phyloP scores from a whole-genome alignment of 768 basidiomycete genomes.

The Auricularia auricula-judae region DNA sequence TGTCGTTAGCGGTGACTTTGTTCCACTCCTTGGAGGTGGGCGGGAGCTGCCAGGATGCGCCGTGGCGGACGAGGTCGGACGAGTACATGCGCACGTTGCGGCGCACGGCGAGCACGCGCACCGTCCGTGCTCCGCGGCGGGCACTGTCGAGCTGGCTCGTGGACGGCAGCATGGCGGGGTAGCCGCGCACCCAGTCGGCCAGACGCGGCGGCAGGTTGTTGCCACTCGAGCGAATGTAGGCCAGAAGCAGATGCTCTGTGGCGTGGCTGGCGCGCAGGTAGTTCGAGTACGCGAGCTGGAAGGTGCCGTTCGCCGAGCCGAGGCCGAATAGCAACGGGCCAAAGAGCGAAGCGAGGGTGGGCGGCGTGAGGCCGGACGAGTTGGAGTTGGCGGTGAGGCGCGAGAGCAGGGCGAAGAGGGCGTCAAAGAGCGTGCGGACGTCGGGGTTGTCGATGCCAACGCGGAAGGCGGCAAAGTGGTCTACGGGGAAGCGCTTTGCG shows the following conservation, averaged over 20 bases:
- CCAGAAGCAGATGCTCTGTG: conserved; percentile 85
- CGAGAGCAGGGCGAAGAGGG: conserved; percentile 70
- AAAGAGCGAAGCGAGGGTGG: conserved; percentile 80
- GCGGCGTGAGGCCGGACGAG: conserved; percentile 82
- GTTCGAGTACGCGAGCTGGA: conserved; percentile 47
- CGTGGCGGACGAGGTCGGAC: conserved; percentile 66
- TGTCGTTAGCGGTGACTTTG: conserved; percentile 50
- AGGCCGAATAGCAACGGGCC: conserved; percentile 85
- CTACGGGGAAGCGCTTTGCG: conserved; percentile 63
- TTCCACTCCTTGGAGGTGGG: conserved; percentile 65
- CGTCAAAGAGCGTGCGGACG: conserved; percentile 49
- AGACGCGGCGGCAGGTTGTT: conserved; percentile 65
- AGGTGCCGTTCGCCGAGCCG: conserved; percentile 35
- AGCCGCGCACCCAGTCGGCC: conserved; percentile 84
- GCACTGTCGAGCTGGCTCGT: conserved; percentile 37
- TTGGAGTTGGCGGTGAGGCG: conserved; percentile 76
- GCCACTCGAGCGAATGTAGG: conserved; percentile 54
- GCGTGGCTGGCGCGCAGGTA: conserved; percentile 80
- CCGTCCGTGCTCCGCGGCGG: conserved; percentile 59
- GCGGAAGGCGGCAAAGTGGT: conserved; percentile 64
- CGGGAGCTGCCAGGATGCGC: conserved; percentile 35
- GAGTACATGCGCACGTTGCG: conserved; percentile 83
- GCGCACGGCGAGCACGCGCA: conserved; percentile 66
- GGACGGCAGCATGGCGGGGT: conserved; percentile 67
- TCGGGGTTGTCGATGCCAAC: conserved; percentile 35